Conservation (phyloP, 495 filamentous ascomycete species). For the Aspergillus conjunctus region DNA sequence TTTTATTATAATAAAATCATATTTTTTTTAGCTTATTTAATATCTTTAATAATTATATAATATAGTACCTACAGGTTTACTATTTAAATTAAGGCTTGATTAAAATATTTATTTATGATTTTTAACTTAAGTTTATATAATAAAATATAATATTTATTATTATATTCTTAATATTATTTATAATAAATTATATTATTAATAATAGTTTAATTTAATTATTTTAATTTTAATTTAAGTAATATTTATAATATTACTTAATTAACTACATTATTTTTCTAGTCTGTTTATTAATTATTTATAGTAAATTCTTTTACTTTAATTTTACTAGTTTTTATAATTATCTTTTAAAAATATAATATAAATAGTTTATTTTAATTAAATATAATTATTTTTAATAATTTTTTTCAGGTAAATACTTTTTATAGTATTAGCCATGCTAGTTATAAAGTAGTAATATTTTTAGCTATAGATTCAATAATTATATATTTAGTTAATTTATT, state of each 20-base stretch:
- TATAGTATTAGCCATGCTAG: no score
- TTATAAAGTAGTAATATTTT: neutral
- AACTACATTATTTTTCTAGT: neutral
- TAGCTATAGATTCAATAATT: no score
- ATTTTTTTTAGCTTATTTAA: no score
- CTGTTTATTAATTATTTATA: neutral
- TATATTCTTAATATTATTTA: neutral
- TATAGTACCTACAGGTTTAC: no score
- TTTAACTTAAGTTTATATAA: conserved; percentile 1
- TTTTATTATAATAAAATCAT: no score
- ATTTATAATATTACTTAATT: no score
- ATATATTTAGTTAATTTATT: neutral
- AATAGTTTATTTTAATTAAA: no score
- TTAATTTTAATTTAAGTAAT: neutral
- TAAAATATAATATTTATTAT: conserved; percentile 1
- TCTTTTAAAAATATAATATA: no score
- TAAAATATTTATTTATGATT: neutral
- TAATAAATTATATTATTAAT: neutral
- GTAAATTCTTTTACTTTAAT: neutral
- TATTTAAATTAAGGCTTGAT: neutral
- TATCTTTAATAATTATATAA: neutral
- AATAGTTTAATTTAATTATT: conserved; percentile 4
- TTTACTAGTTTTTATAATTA: no score
- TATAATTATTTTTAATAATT: no score
- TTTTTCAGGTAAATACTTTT: no score